Conservation (phyloP, 1,139 yeast genomes). For the Taphrina wiesneri region DNA sequence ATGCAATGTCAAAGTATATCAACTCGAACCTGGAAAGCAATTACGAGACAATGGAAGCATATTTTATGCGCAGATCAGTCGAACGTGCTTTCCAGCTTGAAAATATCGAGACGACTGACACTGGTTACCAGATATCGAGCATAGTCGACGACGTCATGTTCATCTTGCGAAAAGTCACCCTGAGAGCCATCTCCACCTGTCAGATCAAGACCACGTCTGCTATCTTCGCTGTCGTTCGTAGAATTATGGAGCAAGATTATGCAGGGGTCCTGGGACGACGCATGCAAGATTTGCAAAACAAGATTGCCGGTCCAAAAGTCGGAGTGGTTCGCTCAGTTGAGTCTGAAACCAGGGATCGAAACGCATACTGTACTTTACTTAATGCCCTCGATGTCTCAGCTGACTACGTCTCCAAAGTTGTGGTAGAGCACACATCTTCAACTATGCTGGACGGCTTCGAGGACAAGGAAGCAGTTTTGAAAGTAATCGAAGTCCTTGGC, state of each 20-base stretch:
- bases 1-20: constrained; percentile 1
- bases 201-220: constrained; percentile 31
- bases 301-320: constrained; percentile 31
- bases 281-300: constrained; percentile 38
- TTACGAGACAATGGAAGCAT: constrained; percentile 63
- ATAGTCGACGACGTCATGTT: constrained; percentile 82
- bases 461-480: constrained; percentile 5
- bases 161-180: constrained; percentile 65
- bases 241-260: constrained; percentile 37
- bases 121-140: constrained; percentile 68
- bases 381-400: constrained; percentile 44
- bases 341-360: constrained; percentile 29
- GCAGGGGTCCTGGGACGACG: constrained; percentile 39
- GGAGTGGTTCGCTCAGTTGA: constrained; percentile 33
- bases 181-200: constrained; percentile 41
- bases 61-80: constrained; percentile 73
- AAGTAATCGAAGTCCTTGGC: constrained; percentile 2
- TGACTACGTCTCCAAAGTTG: constrained; percentile 35
- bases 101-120: constrained; percentile 59
- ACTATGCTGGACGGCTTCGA: constrained; percentile 1
- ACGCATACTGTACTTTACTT: constrained; percentile 45
- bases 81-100: constrained; percentile 81
- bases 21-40: constrained; percentile 57
- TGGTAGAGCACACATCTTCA: constrained; percentile 27
- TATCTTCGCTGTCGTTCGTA: constrained; percentile 36